Evolutionary conservation across 1,139 yeast genomes (phyloP).

Genomic region (Geotrichum aggregatum): DNA sequence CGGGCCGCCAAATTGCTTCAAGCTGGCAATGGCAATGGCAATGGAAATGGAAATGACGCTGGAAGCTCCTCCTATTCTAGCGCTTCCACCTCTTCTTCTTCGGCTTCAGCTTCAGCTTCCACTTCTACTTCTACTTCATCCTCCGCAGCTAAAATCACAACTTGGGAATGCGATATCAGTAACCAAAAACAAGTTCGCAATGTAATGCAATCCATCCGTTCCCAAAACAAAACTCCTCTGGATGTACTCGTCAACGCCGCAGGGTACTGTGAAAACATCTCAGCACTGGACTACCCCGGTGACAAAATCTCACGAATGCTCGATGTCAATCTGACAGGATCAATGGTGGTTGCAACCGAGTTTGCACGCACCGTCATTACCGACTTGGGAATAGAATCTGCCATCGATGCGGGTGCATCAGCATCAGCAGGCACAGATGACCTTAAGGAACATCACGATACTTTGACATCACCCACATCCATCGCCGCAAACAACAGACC

Average conservation of each 20-base stretch:
- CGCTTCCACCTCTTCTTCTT: too few relatives aligned
- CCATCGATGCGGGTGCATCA: neutral
- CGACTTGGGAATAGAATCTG: conserved; percentile 31
- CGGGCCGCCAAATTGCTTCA: conserved; percentile 45
- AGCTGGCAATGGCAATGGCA: neutral
- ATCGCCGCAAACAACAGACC: neutral
- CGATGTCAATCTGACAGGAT: conserved; percentile 74
- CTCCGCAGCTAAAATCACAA: conserved; percentile 40
- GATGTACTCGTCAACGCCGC: conserved; percentile 71
- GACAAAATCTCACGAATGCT: conserved; percentile 62
- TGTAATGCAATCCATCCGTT: conserved; percentile 47
- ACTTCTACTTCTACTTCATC: neutral
- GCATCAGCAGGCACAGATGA: neutral
- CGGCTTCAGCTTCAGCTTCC: too few relatives aligned
- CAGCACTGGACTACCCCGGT: conserved; percentile 76
- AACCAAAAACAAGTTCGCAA: conserved; percentile 59
- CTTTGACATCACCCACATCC: neutral
- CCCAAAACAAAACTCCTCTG: conserved; percentile 58
- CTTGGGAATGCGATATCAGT: conserved; percentile 76
- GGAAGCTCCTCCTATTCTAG: too few relatives aligned
- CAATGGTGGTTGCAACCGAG: conserved; percentile 61
- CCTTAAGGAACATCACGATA: neutral
- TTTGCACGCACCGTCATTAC: conserved; percentile 66
- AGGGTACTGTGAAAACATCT: conserved; percentile 70
- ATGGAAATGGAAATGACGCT: neutral